phyloP scores from a whole-genome alignment of 75 land plant species.

The Cryptomeria japonica region DNA sequence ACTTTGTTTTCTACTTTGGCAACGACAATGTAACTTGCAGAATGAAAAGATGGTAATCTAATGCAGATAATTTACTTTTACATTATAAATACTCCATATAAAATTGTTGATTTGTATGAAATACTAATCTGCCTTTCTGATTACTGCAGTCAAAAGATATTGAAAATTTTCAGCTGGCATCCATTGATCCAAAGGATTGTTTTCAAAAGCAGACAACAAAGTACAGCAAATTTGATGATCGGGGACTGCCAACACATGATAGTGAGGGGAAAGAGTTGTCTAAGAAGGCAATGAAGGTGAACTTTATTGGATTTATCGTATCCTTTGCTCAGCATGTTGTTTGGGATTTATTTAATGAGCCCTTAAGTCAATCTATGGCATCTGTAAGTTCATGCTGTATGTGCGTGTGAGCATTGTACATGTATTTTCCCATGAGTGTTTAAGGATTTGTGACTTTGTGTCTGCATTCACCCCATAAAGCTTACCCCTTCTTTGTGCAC shows the following conservation, averaged over 20 bases:
- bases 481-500: not conserved
- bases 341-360: not conserved
- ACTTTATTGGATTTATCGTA: not conserved
- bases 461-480: not conserved
- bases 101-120: not conserved
- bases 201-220: slow-evolving; percentile 15
- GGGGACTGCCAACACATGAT: slow-evolving; percentile 42
- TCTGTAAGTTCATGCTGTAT: not conserved
- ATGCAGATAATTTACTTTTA: not conserved
- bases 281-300: slow-evolving; percentile 42
- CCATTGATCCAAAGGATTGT: slow-evolving; percentile 21
- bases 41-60: not conserved
- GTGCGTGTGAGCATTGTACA: not conserved
- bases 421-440: not conserved
- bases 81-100: not conserved
- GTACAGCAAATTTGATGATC: slow-evolving; percentile 34
- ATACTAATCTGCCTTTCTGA: not conserved
- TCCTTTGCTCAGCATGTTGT: not conserved
- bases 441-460: not conserved
- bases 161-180: slow-evolving; percentile 33
- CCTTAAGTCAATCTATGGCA: not conserved
- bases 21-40: not conserved
- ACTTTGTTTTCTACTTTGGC: not conserved
- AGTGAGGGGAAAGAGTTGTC: slow-evolving; percentile 39
- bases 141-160: slow-evolving; percentile 27